Evolutionary conservation across 2,329 filamentous ascomycete species (phyloP).

Genomic region (Simplicillium aogashimaense): DNA sequence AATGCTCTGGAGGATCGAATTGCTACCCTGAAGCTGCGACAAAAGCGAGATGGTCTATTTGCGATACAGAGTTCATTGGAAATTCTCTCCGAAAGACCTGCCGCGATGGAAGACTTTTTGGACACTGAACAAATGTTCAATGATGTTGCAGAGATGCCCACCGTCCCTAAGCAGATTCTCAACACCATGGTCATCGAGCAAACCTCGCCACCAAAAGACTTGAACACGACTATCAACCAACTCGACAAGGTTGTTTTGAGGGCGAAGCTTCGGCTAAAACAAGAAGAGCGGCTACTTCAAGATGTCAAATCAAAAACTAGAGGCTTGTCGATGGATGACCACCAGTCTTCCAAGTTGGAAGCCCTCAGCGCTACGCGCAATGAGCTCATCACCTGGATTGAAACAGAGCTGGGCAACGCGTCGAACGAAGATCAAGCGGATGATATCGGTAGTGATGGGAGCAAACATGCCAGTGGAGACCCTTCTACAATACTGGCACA

Average conservation of each 20-base stretch:
- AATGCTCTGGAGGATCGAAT: conserved; percentile 38
- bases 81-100: conserved; percentile 39
- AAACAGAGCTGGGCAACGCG: conserved; percentile 48
- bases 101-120: conserved; percentile 39
- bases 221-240: conserved; percentile 36
- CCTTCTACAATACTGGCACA: conserved; percentile 23
- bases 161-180: conserved; percentile 41
- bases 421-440: conserved; percentile 23
- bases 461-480: conserved; percentile 9
- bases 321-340: conserved; percentile 18
- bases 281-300: conserved; percentile 45
- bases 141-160: conserved; percentile 32
- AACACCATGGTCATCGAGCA: conserved; percentile 36
- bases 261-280: conserved; percentile 45
- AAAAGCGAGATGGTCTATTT: conserved; percentile 39
- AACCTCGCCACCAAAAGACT: conserved; percentile 24
- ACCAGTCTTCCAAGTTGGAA: conserved; percentile 31
- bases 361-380: conserved; percentile 47
- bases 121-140: conserved; percentile 36
- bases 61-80: conserved; percentile 42
- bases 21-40: conserved; percentile 37
- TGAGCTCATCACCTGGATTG: conserved; percentile 56
- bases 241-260: conserved; percentile 50
- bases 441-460: conserved; percentile 14
- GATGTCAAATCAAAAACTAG: conserved; percentile 28